Evolutionary conservation across 2,329 filamentous ascomycete species (phyloP), one percentile per base, ranked within the genome.

Genomic region (Macrophomina tecta): DNA sequence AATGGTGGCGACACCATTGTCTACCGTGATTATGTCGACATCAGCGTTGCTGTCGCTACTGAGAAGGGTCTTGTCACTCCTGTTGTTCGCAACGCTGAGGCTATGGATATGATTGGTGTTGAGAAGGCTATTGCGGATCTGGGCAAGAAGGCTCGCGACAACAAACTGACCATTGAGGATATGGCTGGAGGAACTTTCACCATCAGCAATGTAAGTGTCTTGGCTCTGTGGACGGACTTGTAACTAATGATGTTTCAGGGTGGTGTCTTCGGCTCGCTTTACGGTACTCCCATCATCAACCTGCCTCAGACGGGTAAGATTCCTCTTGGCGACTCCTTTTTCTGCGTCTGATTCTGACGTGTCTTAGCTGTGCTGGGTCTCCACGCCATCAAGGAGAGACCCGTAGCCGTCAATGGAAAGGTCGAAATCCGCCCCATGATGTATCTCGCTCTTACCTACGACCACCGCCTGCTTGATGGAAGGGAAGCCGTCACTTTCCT

Each of bases 131-230:
- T 99, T 79, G 92, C 94, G 12, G 93, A 97, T 40, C 86, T 99
- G 73, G 95, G 95, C 77, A 95, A 94, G 85, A 99, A 98, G 92
- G 95, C 95, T 70, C 92, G 95, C 70, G 94, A 97, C 77, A 91
- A 91, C 80, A 98, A 98, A 83, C 87, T 99, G 71, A 98, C 95
- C 2, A 97, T 99, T 74, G 95, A 99, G 83, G 95, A 99, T 78
- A 97, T 99, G 93, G 95, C 95, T 68, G 95, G 95, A 68, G 95
- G 95, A 70, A 97, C 94, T 42, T 99, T 97, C 81, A 98, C 95
- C 69, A 97, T 97, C 83, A 95, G 91, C 85, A 98, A 97, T 79
- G 91, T 83, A 70, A 74, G 81, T 73, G 3, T 30, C 16, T 14
- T 34, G 30, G 16, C 34, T 23, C 42, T 4, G 14, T 23, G 32